Base-by-base conservation (phyloP, 805 yeast genomes). In the Schwanniomyces sp. region DNA sequence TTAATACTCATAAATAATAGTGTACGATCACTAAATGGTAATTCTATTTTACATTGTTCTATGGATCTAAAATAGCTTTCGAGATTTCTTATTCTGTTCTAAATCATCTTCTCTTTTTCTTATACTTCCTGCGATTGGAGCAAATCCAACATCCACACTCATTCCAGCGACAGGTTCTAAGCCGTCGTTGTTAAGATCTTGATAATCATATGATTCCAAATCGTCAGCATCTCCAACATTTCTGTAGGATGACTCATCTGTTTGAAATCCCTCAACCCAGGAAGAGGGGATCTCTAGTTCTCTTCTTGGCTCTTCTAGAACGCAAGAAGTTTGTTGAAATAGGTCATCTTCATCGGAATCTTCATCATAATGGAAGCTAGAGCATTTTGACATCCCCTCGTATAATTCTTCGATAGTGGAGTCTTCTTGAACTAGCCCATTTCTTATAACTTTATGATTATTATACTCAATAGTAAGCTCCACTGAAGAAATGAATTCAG, bases 81-180 rank as follows among this genome's bases (percentile, higher is more conserved):
- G 46, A 34, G 29, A 44, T 40, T 56, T 56, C 7, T 21, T 44
- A 14, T 27, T 38, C 7, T 34, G 47, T 5, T 47, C 49, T 18
- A 46, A 55, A 12, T 61, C 66, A 1, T 58, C 56, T n/a, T 58
- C 62, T 37, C 67, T 49, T 32, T 60, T 59, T 24, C 75, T 52
- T 14, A 62, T 56, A 7, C 53, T 55, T 0, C 78, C 78, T 2
- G 71, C 68, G 4, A 69, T 55, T 7, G 67, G 59, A 21, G 63
- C 68, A 45, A 53, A 64, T n/a, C 69, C 74, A n/a, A 73, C 59
- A 41, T 70, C 72, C 25, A 73, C 74, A 41, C 67, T 54, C 76
- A 73, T 72, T 2, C 75, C 77, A 0, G 76, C 76, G 17, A 54
- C 66, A 12, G 52, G 52, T 7, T 32, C 36, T 11, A 41, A 48